These are phyloP conservation scores for Globisporangium okanoganense DNA, from an alignment of 352 stramenopile genomes.

Conservation along the genomic window DNA sequence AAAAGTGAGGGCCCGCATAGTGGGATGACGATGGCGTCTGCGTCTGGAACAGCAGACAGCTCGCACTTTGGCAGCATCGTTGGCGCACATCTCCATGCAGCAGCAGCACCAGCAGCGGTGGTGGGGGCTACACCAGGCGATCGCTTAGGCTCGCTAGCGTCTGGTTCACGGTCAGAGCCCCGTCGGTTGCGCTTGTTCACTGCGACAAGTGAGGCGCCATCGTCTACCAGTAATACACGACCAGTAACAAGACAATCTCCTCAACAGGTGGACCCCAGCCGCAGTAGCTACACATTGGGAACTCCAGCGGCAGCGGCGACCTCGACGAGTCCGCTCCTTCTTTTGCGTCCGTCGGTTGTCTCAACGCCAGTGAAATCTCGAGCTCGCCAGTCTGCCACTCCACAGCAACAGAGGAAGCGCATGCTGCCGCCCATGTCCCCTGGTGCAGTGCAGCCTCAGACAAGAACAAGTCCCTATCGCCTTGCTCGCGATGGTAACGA, in stretches of 20 bases:
- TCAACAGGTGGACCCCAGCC: neutral
- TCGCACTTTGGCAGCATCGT: slow-evolving; percentile 2
- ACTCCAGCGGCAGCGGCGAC: neutral
- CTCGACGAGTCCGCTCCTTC: neutral
- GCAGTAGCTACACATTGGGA: neutral
- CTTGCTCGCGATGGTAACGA: neutral
- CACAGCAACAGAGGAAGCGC: neutral
- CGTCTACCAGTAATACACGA: neutral
- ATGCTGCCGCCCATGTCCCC: slow-evolving; percentile 13
- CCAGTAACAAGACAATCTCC: neutral
- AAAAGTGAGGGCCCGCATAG: neutral
- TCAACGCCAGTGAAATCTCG: neutral
- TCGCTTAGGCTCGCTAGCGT: neutral
- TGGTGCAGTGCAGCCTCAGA: neutral
- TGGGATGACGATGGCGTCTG: neutral
- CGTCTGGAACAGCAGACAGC: neutral
- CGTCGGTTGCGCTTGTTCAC: neutral
- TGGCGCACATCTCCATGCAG: slow-evolving; percentile 2
- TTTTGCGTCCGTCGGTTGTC: neutral
- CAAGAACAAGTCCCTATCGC: neutral
- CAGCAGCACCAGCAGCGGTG: neutral
- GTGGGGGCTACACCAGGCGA: too few species aligned
- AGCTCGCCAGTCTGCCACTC: neutral
- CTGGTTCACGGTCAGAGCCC: neutral
- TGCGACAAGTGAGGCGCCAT: too few species aligned